phyloP scores from a whole-genome alignment of 164 flowering plant genomes.

The Vitis rupestris region DNA sequence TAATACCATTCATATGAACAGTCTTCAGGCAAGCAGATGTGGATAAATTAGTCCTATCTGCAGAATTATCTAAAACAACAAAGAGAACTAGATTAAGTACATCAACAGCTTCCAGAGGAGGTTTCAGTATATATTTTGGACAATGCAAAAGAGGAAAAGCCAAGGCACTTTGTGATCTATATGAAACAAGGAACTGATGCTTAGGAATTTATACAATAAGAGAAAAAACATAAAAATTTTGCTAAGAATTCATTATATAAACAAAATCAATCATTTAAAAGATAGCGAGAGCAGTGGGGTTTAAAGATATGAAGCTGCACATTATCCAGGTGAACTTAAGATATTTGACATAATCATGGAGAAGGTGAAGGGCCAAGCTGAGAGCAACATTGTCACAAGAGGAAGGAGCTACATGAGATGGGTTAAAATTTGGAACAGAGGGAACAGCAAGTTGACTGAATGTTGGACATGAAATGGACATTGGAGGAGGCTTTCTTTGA shows the following conservation, averaged over 20 bases:
- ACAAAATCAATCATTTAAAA: neutral
- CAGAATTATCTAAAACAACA: conserved; percentile 27
- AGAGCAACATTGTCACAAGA: too few relatives aligned
- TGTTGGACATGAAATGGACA: too few relatives aligned
- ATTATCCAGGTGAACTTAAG: too few relatives aligned
- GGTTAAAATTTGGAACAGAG: too few relatives aligned
- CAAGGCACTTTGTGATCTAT: neutral
- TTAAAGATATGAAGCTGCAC: too few relatives aligned
- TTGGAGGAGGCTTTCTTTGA: too few relatives aligned
- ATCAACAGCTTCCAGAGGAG: neutral
- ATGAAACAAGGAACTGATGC: neutral
- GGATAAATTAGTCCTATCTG: conserved; percentile 22
- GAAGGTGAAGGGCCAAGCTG: too few relatives aligned
- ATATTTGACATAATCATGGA: too few relatives aligned
- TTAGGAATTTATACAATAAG: too few relatives aligned
- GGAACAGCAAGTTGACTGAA: too few relatives aligned
- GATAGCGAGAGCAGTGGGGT: neutral
- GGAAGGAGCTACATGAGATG: too few relatives aligned
- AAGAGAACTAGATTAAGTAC: conserved; percentile 8
- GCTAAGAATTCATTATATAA: neutral
- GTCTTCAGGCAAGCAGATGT: conserved; percentile 27
- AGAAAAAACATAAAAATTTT: neutral
- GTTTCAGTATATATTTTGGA: neutral
- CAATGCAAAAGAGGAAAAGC: conserved; percentile 3
- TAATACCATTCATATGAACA: conserved; percentile 9